Evolutionary conservation across 345 rosid genomes (phyloP).

Genomic region (Carallia pectinifolia): DNA sequence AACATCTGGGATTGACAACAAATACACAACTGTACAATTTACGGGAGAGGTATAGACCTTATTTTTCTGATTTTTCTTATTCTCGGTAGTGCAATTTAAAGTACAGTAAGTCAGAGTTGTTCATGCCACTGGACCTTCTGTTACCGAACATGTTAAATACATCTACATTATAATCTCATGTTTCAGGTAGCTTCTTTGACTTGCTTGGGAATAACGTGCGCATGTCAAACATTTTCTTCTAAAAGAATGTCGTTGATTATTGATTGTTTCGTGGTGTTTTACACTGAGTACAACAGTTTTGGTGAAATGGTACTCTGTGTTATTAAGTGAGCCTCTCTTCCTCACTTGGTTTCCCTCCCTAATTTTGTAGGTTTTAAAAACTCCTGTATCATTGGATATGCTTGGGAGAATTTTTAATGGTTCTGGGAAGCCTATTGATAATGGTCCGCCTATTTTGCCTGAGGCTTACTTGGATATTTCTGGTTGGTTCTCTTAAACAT

Average conservation of each 20-base stretch:
- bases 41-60: constrained; percentile 72
- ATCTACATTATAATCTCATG: background rate
- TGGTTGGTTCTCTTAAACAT: constrained; percentile 43
- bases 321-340: background rate
- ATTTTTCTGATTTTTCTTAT: background rate
- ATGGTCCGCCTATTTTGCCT: constrained; percentile 90
- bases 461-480: constrained; percentile 95
- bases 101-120: background rate
- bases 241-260: too few relatives aligned
- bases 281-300: too few relatives aligned
- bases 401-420: constrained; percentile 95
- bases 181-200: background rate
- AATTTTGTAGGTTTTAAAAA: constrained; percentile 69
- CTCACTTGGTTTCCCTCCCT: background rate
- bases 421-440: constrained; percentile 95
- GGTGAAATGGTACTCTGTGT: background rate
- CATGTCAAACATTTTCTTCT: too few relatives aligned
- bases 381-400: constrained; percentile 94
- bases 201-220: background rate
- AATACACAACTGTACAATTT: constrained; percentile 87
- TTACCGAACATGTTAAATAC: background rate
- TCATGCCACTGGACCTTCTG: background rate
- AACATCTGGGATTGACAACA: constrained; percentile 92
- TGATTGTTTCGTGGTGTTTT: too few relatives aligned
- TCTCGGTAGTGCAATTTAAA: background rate